Evolutionary conservation across 148 eudicot genomes (phyloP), one percentile per base, ranked within the genome.

Genomic region (Camellia japonica): DNA sequence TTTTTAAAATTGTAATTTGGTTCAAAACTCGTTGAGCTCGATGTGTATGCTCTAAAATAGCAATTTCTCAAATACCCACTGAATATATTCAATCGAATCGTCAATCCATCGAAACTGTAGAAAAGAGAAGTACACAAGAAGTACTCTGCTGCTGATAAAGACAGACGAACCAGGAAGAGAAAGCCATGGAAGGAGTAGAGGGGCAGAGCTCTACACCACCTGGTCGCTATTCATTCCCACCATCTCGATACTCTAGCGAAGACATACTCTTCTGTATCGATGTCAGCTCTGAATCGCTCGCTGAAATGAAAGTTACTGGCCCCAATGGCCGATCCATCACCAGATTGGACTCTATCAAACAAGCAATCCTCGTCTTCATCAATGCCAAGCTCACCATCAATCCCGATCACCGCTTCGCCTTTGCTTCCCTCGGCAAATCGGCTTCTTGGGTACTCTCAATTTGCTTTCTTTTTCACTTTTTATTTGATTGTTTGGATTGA

Each of bases 251-350:
- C 80, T 66, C 83, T 15, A 66, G 43, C 41, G 98, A 94, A 83
- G 98, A 92, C 80, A 90, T 94, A 66, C 84, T 94, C 0, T 94
- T 94, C 80, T 94, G 98, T 23, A 77, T 94, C 47, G 98, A 94
- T 18, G 83, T 88, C 14, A 92, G 87, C 72, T 64, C 78, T 0
- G 98, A 94, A 86, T 87, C 88, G 23, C 80, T 82, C 30, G 72
- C 41, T 4, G 98, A 92, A 78, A 92, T 94, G 97, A 94, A 91
- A 81, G 85, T 80, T 19, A 85, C 89, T 1, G 93, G 89, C 46
- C 78, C 87, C 47, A 84, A 75, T 73, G 98, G 97, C 0, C 79
- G 91, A 43, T 89, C 93, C 79, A 86, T 84, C 73, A 89, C 94
- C 16, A 68, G 97, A 75, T 82, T 94, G 75, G 98, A 94, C 49